Conservation (phyloP, 1,284 basidiomycete genomes). For the Phellinidium pouzarii region DNA sequence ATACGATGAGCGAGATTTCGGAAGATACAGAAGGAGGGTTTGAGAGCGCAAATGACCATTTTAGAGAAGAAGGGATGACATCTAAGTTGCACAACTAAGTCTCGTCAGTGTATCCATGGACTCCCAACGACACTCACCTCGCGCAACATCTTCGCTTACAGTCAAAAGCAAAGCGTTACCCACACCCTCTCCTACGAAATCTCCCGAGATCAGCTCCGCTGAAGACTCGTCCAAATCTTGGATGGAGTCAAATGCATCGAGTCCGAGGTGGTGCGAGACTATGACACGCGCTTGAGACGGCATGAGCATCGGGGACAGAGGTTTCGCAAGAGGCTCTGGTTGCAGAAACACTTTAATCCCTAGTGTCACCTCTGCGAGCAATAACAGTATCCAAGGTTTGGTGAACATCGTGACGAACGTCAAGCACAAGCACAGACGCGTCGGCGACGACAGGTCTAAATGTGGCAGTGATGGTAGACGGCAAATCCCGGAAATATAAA, state of each 20-base stretch:
- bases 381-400: conserved; percentile 10
- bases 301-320: conserved; percentile 34
- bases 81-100: conserved; percentile 31
- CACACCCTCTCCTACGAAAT: conserved; percentile 53
- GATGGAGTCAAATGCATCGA: conserved; percentile 57
- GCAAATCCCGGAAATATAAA: too few species aligned
- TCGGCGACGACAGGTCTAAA: background rate
- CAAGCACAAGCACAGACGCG: background rate
- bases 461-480: too few species aligned
- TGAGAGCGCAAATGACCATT: conserved; percentile 36
- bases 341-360: conserved; percentile 46
- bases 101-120: background rate
- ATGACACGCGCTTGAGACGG: conserved; percentile 49
- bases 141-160: conserved; percentile 48
- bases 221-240: conserved; percentile 27
- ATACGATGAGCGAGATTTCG: conserved; percentile 41
- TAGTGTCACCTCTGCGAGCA: conserved; percentile 17
- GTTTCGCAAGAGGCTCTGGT: conserved; percentile 21
- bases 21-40: conserved; percentile 29
- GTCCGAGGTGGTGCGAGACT: conserved; percentile 60
- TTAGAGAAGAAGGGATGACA: conserved; percentile 41
- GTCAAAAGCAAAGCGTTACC: conserved; percentile 48
- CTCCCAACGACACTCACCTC: conserved; percentile 37
- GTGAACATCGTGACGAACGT: conserved; percentile 13
- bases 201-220: conserved; percentile 29